Conservation (phyloP, 2,329 filamentous ascomycete genomes). For the Sporothrix inflata region DNA sequence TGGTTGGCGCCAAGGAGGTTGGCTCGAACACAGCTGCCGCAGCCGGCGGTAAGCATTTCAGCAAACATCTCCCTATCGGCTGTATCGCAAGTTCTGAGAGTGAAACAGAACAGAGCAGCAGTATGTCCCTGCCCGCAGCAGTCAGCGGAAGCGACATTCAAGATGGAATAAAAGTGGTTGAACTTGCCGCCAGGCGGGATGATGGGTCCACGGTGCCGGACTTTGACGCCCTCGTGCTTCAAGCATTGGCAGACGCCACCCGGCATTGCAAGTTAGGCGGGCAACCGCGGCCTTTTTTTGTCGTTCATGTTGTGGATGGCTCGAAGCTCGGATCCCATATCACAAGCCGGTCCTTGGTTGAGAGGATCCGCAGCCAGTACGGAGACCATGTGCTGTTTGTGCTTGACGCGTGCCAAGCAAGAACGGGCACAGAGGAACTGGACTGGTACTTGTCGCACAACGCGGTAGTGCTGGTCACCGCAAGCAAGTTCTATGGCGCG, state of each 20-base stretch:
- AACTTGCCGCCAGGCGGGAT: slow-evolving; percentile 17
- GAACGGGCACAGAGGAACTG: slow-evolving; percentile 22
- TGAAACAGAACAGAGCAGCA: neutral
- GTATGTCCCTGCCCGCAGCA: too few relatives aligned
- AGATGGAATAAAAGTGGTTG: slow-evolving; percentile 12
- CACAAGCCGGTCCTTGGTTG: slow-evolving; percentile 22
- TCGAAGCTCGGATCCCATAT: slow-evolving; percentile 28
- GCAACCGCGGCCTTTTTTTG: slow-evolving; percentile 6
- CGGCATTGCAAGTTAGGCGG: neutral
- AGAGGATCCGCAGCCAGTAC: slow-evolving; percentile 14
- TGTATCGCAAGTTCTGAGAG: neutral
- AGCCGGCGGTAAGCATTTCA: slow-evolving; percentile 25
- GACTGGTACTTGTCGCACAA: slow-evolving; percentile 28
- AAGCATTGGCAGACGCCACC: neutral
- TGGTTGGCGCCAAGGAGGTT: slow-evolving; percentile 28
- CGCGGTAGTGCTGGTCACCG: slow-evolving; percentile 25
- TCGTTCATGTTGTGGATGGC: slow-evolving; percentile 28
- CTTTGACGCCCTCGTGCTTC: slow-evolving; percentile 23
- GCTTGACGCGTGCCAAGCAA: slow-evolving; percentile 27
- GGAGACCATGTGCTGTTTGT: slow-evolving; percentile 23
- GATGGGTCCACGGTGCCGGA: slow-evolving; percentile 19
- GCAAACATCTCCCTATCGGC: slow-evolving; percentile 15
- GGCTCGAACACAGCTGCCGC: slow-evolving; percentile 28
- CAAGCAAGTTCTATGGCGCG: slow-evolving; percentile 28
- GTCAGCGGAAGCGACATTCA: neutral